Evolutionary conservation across 1,284 basidiomycete species (phyloP), one percentile per base, ranked within the genome.

Genomic region (Xerocomus amazonicus): DNA sequence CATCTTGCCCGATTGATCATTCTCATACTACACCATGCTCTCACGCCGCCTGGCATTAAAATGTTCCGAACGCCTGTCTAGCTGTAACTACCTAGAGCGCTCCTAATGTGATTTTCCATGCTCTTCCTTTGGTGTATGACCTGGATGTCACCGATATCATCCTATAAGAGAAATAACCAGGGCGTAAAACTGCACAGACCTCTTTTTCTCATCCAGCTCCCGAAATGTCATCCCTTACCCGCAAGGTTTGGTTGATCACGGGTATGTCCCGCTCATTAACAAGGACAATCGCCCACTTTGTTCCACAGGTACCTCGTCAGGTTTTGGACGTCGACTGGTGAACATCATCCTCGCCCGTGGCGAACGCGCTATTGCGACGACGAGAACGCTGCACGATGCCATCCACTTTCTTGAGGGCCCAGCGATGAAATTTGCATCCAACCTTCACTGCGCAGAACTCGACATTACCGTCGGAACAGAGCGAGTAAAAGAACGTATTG

Each of bases 321-420:
- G 82, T 34, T 78, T 83, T 56, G 81, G 82, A 9, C 75, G 73
- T 53, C 75, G 76, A 35, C 70, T 84, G 14, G 77, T 77, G 16
- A 54, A 60, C 10, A 65, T 71, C 27, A 76, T 70, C 4, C 70
- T 83, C 31, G 67, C 68, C 32, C 72, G 80, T 14, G 80, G 80
- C 9, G 56, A 57, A 61, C 71, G 70, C 26, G 82, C 83, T 32
- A 73, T 80, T 39, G 77, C 77, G 4, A 74, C 75, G 4, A 39
- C 56, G 32, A 59, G 3, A 32, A 39, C 40, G 12, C 29, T 48
- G 6, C 10, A 38, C 37, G 38, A 31, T 8, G 46, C 50, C 19
- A 16, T 48, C 12, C 41, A 58, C 40, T 43, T 62, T 41, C 47
- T 60, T 62, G 14, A 70, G 10, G 47, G 47, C 7, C 48, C 50